Conservation (phyloP, 192 early-diverging fungal species). For the Entomortierella chlamydospora region DNA sequence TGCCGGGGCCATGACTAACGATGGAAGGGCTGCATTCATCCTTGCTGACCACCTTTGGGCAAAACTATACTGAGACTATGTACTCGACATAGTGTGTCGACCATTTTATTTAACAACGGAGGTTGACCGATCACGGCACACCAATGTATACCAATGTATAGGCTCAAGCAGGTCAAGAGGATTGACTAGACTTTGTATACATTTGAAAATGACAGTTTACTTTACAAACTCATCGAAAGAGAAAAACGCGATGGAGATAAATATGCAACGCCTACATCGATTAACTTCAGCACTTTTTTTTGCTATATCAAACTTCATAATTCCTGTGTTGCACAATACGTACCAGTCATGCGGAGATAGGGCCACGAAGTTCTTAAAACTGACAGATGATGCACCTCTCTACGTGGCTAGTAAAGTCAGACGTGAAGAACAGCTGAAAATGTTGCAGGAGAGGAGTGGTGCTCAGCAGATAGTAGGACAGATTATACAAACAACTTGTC, state of each 20-base stretch:
- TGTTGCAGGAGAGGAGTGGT: neutral
- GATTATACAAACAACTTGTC: too few species aligned
- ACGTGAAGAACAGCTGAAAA: slow-evolving; percentile 10
- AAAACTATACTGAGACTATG: slow-evolving; percentile 6
- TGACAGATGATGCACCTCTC: slow-evolving; percentile 8
- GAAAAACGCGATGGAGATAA: neutral
- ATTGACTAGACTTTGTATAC: neutral
- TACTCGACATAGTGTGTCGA: slow-evolving; percentile 25
- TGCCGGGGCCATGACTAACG: slow-evolving; percentile 5
- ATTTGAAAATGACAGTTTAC: slow-evolving; percentile 6
- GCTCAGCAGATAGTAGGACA: neutral
- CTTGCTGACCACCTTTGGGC: slow-evolving; percentile 19
- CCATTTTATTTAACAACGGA: slow-evolving; percentile 8
- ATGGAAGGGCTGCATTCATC: slow-evolving; percentile 14
- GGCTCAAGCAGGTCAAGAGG: neutral
- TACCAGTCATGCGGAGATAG: slow-evolving; percentile 36
- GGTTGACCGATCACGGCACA: slow-evolving; percentile 1
- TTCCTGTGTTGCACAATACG: too few species aligned
- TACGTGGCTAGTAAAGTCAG: slow-evolving; percentile 17
- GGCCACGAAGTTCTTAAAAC: slow-evolving; percentile 10
- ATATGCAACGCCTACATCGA: too few species aligned
- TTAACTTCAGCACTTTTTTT: too few species aligned
- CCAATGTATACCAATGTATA: slow-evolving; percentile 5
- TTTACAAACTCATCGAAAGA: slow-evolving; percentile 4
- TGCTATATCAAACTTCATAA: too few species aligned